Conservation (phyloP, 176 grass and related monocot genomes). For the Sorghum bicolor region DNA sequence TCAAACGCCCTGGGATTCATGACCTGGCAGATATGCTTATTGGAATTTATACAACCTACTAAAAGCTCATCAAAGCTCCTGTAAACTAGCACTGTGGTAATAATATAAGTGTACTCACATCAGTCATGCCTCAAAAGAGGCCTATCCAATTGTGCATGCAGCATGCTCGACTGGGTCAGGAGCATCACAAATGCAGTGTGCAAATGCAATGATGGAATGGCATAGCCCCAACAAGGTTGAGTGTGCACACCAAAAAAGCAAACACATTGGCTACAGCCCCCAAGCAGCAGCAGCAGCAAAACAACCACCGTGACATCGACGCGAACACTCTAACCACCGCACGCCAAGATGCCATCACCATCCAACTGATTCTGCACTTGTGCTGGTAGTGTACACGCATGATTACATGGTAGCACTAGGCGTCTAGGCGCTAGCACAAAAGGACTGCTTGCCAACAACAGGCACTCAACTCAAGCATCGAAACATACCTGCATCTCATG, state of each 20-base stretch:
- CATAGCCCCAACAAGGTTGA: neutral
- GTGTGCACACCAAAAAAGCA: neutral
- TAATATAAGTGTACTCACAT: neutral
- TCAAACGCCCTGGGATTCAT: neutral
- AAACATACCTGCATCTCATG: neutral
- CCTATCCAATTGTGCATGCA: neutral
- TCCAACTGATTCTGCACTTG: slow-evolving; percentile 17
- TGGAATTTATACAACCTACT: neutral
- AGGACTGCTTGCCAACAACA: neutral
- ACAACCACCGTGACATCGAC: slow-evolving; percentile 19
- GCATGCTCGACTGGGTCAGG: neutral
- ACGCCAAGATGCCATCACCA: slow-evolving; percentile 6
- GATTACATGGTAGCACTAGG: slow-evolving; percentile 19
- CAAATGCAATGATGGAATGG: neutral
- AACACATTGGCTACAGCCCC: neutral
- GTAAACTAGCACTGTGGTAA: neutral
- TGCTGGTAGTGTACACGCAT: neutral
- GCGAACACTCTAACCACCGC: slow-evolving; percentile 18
- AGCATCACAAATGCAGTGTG: neutral
- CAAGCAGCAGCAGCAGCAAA: neutral
- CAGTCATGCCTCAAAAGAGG: neutral
- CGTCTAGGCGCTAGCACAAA: neutral
- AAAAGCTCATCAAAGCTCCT: neutral
- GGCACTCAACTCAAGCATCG: neutral
- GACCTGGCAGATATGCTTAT: neutral